Evolutionary conservation across 176 grass and related monocot species (phyloP), one percentile per base, ranked within the genome.

Genomic region (Puya raimondii): DNA sequence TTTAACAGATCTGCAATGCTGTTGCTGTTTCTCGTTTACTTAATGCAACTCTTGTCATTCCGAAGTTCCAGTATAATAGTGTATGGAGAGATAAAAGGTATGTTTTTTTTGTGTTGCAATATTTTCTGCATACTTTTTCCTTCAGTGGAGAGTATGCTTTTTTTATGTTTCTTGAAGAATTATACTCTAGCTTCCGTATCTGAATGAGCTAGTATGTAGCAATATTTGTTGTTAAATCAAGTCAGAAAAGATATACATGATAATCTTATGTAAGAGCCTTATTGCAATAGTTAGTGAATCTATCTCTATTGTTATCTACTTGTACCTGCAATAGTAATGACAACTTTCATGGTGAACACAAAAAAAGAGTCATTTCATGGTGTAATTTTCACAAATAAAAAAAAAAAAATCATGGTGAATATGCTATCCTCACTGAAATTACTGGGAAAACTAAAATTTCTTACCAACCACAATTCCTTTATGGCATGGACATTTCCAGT

Each of bases 1-100:
- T 47, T 80, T 58, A 72, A 85, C 89, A 97, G 94, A 97, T 92
- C 56, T 97, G 94, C 74, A 97, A 97, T 82, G 94, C 86, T 58
- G 94, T 92, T 76, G 88, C 86, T 12, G 73, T 97, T 73, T 74
- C 89, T 49, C 80, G 86, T 7, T 66, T 97, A 67, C 89, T 97
- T 68, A 92, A 97, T 33, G 70, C 89, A 78, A 92, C 89, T 87
- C 89, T 97, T 84, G 89, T 92, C 50, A 71, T 97, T 79, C 94
- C 94, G 18, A 89, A 81, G 53, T 92, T 97, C 82, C 69, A 83
- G 69, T 97, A 90, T 74, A 97, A 83, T 81, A 92, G 86, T 79
- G 94, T 97, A 71, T 97, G 94, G 94, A 80, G 79, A 80, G 94
- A 97, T 58, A 83, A 74, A 85, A 97, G 94, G 94, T 97, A 87